Evolutionary conservation across 805 yeast species (phyloP).

Genomic region (Monosporozyma yasuniensis): DNA sequence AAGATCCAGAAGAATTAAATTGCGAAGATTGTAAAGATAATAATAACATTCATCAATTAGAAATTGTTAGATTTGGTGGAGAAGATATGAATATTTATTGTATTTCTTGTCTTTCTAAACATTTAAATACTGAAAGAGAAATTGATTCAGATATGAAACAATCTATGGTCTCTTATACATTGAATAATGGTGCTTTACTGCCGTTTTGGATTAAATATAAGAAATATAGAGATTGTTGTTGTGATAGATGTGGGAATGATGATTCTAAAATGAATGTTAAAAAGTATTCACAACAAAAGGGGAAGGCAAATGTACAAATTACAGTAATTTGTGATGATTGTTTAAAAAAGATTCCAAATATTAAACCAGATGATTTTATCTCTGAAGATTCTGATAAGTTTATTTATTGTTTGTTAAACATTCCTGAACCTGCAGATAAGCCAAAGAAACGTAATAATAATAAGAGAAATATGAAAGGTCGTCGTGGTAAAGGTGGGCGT

Average conservation of each 20-base stretch:
- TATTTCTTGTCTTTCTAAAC: conserved; percentile 36
- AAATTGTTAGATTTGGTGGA: conserved; percentile 45
- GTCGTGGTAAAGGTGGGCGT: conserved; percentile 1
- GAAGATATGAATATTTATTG: conserved; percentile 47
- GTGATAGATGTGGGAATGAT: conserved; percentile 34
- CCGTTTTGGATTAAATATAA: conserved; percentile 39
- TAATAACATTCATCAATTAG: conserved; percentile 44
- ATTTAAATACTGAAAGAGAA: conserved; percentile 8
- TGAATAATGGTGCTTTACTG: conserved; percentile 49
- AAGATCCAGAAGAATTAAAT: conserved; percentile 37
- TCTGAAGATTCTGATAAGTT: conserved; percentile 43
- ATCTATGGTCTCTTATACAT: conserved; percentile 39
- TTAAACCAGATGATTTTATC: conserved; percentile 21
- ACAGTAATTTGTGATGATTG: conserved; percentile 39
- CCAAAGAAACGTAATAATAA: background rate
- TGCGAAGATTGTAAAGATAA: conserved; percentile 49
- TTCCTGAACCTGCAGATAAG: conserved; percentile 31
- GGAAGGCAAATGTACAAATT: background rate
- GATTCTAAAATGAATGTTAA: conserved; percentile 37
- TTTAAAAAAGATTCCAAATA: conserved; percentile 19
- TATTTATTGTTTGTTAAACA: conserved; percentile 39
- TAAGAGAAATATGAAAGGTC: conserved; percentile 6
- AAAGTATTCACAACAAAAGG: conserved; percentile 6
- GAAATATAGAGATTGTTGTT: conserved; percentile 43
- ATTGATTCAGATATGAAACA: conserved; percentile 24